These are phyloP conservation scores for Erodium chrysanthum DNA, from an alignment of 441 rosid species.

Conservation along the genomic window DNA sequence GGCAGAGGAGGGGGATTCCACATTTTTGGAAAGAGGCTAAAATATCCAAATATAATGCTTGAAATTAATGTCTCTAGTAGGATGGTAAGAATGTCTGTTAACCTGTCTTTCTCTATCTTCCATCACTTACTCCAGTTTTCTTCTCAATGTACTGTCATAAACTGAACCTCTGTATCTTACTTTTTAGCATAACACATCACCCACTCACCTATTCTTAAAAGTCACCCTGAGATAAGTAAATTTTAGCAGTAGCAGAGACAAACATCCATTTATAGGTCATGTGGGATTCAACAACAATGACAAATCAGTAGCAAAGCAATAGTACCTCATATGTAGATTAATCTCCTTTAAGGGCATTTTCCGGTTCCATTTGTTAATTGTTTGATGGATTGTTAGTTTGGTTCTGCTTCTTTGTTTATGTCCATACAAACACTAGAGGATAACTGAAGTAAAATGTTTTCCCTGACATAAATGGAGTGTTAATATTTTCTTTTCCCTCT, in stretches of 20 bases:
- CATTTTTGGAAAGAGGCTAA: too few relatives aligned
- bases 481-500: too few relatives aligned
- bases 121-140: neutral
- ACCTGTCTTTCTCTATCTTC: neutral
- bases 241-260: neutral
- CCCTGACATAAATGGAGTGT: too few relatives aligned
- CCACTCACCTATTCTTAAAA: neutral
- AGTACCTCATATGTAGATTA: neutral
- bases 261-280: neutral
- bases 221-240: neutral
- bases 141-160: neutral
- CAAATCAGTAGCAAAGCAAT: neutral
- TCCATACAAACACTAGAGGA: too few relatives aligned
- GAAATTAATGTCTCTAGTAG: too few relatives aligned
- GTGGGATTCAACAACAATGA: neutral
- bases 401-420: too few relatives aligned
- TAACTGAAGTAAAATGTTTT: too few relatives aligned
- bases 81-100: neutral
- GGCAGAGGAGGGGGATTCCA: too few relatives aligned
- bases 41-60: too few relatives aligned
- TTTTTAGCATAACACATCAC: neutral
- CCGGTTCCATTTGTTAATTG: neutral
- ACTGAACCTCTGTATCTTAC: neutral
- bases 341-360: neutral
- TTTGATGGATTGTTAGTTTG: too few relatives aligned